Base-by-base conservation (phyloP, 2,329 filamentous ascomycete species). In the Emergomyces pasteurianus region DNA sequence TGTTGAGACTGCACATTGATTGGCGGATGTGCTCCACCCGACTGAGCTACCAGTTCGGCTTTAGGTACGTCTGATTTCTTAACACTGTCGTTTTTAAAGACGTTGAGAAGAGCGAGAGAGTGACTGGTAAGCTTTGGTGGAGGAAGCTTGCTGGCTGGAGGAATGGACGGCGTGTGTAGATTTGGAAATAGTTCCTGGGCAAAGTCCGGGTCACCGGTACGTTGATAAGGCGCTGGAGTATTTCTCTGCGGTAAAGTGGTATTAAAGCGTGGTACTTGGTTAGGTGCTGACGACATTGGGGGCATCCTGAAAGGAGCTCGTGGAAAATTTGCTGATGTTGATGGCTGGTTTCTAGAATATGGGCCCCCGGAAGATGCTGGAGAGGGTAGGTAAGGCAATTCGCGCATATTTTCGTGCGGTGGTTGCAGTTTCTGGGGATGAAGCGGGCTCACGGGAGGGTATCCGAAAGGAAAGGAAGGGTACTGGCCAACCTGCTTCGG, bases 61-160 rank as follows among this genome's bases (percentile, higher is more conserved):
- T 64, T 64, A 2, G 67, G 12, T 9, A 63, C 58, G 58, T 68
- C 69, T 9, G 70, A 64, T 1, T 69, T 68, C 55, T 70, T 70
- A 16, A 65, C 59, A 28, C 65, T 64, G 9, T 71, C 67, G 40
- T 69, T 68, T 65, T 80, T 85, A 74, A 87, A 85, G 1, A 81
- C 77, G 65, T 80, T 82, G 56, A 87, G 72, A 40, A 86, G 70
- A n/a, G 78, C 77, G 61, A 82, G 74, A 1, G 82, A 78, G 68
- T 86, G 83, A 14, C 78, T 78, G 42, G 76, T 85, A 38, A 86
- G 77, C 63, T 80, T 82, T 7, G 83, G 82, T 46, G 80, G 76
- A 18, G 84, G 83, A 28, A 86, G 68, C 58, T 81, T 81, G 68
- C 65, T 83, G 71, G 83, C 81, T 40, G 81, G 77, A 1, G 83